Base-by-base conservation (phyloP, 2,329 filamentous ascomycete species). In the Hirsutella minnesotensis region DNA sequence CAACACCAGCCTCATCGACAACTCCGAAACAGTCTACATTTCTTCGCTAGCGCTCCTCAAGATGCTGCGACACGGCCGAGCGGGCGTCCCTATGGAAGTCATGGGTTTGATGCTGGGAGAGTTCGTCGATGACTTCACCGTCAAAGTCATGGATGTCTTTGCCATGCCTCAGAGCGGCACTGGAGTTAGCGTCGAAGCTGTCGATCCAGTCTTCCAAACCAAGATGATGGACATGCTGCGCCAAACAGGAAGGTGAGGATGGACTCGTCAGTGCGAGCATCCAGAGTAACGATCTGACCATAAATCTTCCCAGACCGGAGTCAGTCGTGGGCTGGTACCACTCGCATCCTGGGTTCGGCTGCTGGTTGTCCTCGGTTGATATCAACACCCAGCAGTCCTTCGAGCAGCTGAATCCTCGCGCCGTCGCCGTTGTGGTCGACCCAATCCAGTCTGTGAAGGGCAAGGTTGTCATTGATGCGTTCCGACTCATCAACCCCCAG, bases 171-270 rank as follows among this genome's bases (percentile, higher is more conserved):
- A 98, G 63, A 95, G 89, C 55, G 92, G 92, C 67, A 98, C 92
- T 2, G 92, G 92, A 53, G 92, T 98, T 54, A 95, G 87, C 66
- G 92, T 98, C 56, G 92, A 98, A 67, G 94, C 92, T 41, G 92
- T 98, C 49, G 92, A 98, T 62, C 88, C 89, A 9, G 92, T 98
- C 29, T 98, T 98, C 66, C 92, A 98, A 70, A 95, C 88, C 58
- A 98, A 95, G 75, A 98, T 98, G 92, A 98, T 98, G 92, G 92
- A 98, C 63, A 96, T 98, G 92, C 72, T 98, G 62, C 77, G 86
- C 58, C 92, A 98, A 73, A 98, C 92, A 45, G 92, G 92, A 68
- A 78, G 92, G 87, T 94, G 71, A 56, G 77, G 49, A 31, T 44
- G 43, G 35, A 40, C 44, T 45, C 38, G 37, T 44, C 18, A 38